These are phyloP conservation scores for Suhomyces emberorum DNA, from an alignment of 805 yeast genomes.

Conservation along the genomic window DNA sequence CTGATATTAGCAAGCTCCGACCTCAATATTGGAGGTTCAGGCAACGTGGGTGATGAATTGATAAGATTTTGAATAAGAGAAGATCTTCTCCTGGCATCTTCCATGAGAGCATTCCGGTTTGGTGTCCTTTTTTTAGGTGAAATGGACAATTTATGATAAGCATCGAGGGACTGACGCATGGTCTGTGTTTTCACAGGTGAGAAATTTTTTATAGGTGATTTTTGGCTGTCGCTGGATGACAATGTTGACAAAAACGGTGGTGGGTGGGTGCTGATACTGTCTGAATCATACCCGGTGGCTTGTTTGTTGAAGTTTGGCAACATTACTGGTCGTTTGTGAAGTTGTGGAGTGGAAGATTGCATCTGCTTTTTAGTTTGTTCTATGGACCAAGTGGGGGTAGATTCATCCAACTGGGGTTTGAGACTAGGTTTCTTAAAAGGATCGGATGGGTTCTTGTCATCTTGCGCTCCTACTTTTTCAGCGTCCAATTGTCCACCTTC, in stretches of 20 bases:
- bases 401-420: slow-evolving; percentile 19
- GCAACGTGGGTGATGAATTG: slow-evolving; percentile 43
- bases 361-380: slow-evolving; percentile 19
- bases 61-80: slow-evolving; percentile 33
- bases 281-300: slow-evolving; percentile 17
- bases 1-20: slow-evolving; percentile 30
- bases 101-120: slow-evolving; percentile 5
- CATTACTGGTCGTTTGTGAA: slow-evolving; percentile 13
- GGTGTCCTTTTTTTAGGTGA: slow-evolving; percentile 32
- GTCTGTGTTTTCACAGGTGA: slow-evolving; percentile 23
- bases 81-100: slow-evolving; percentile 21
- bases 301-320: slow-evolving; percentile 5
- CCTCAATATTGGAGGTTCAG: slow-evolving; percentile 40
- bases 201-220: slow-evolving; percentile 1
- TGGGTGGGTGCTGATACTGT: slow-evolving; percentile 22
- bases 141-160: slow-evolving; percentile 27
- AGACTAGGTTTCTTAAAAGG: slow-evolving; percentile 19
- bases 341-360: slow-evolving; percentile 29
- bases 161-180: slow-evolving; percentile 29
- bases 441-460: slow-evolving; percentile 3
- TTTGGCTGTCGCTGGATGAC: slow-evolving; percentile 1
- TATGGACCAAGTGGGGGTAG: slow-evolving; percentile 35
- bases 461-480: not conserved
- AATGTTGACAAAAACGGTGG: slow-evolving; percentile 11
- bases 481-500: slow-evolving; percentile 1